phyloP scores from a whole-genome alignment of 169 alveolate genomes.

The Cryptosporidium tyzzeri region DNA sequence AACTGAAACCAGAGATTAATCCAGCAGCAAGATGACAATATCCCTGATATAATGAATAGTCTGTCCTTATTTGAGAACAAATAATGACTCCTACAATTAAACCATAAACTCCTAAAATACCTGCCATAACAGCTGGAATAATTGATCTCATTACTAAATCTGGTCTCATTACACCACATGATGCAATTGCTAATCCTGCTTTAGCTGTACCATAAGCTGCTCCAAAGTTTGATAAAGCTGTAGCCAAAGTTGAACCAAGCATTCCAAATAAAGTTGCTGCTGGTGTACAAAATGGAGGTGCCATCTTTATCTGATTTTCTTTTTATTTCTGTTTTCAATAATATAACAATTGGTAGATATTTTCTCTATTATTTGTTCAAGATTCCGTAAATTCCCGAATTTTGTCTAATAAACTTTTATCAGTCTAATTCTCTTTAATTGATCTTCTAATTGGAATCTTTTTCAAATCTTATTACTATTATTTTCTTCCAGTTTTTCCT shows the following conservation, averaged over 20 bases:
- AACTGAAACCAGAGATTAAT: slow-evolving; percentile 88
- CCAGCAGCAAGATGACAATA: slow-evolving; percentile 90
- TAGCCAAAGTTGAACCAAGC: slow-evolving; percentile 88
- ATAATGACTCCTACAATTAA: slow-evolving; percentile 89
- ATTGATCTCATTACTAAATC: slow-evolving; percentile 88
- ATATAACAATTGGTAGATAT: background rate
- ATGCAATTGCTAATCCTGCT: slow-evolving; percentile 89
- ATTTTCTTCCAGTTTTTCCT: background rate
- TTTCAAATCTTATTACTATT: background rate
- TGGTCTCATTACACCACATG: slow-evolving; percentile 91
- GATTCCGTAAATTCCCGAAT: background rate
- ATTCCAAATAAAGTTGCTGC: slow-evolving; percentile 85
- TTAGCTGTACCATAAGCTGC: slow-evolving; percentile 93
- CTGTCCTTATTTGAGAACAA: slow-evolving; percentile 82
- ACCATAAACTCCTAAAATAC: slow-evolving; percentile 92
- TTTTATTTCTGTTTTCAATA: background rate
- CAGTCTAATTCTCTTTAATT: background rate
- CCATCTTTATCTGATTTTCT: slow-evolving; percentile 10
- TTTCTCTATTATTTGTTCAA: background rate
- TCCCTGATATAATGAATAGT: slow-evolving; percentile 83
- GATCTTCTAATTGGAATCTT: background rate
- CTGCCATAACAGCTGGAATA: slow-evolving; percentile 93
- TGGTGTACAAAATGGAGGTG: slow-evolving; percentile 72
- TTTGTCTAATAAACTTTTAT: background rate
- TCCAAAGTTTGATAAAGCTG: slow-evolving; percentile 89